A percentile compares a stretch with the other conserved stretches of the same genome.
Evolutionary conservation across 768 basidiomycete genomes (phyloP).

Genomic region (Phaeotremella skinneri): DNA sequence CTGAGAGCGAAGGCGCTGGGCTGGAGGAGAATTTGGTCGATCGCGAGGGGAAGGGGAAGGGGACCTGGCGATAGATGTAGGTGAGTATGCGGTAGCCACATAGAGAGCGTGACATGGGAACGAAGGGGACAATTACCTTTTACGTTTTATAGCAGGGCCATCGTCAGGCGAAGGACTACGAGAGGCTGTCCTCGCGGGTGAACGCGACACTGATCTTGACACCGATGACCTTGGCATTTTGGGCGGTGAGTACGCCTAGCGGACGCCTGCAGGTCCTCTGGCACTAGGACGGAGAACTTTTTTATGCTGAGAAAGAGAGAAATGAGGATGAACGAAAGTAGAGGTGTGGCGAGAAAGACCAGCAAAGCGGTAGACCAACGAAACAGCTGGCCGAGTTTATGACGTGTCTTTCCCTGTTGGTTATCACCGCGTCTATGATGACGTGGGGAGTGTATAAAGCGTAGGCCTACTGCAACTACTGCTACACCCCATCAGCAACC

Average conservation of each 20-base stretch:
- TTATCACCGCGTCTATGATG: background rate
- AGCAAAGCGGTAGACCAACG: background rate
- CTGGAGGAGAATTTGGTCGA: conserved; percentile 49
- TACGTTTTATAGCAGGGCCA: conserved; percentile 27
- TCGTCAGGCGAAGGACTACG: conserved; percentile 24
- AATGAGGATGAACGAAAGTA: background rate
- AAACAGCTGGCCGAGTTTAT: background rate
- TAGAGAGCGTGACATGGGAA: background rate
- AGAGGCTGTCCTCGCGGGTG: conserved; percentile 13
- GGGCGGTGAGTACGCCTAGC: background rate
- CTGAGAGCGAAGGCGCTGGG: conserved; percentile 42
- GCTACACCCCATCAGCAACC: too few relatives aligned
- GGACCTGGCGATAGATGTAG: conserved; percentile 35
- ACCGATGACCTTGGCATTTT: background rate
- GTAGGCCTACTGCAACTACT: too few relatives aligned
- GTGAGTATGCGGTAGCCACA: too few relatives aligned
- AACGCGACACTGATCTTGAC: conserved; percentile 8
- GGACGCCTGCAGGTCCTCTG: too few relatives aligned
- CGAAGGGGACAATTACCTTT: conserved; percentile 22
- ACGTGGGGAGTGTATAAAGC: too few relatives aligned
- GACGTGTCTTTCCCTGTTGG: background rate
- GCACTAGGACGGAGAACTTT: too few relatives aligned
- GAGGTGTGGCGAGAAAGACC: background rate
- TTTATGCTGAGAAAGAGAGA: background rate
- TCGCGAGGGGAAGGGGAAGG: conserved; percentile 44